Evolutionary conservation across 768 basidiomycete genomes (phyloP), one percentile per base, ranked within the genome.

Genomic region (Agrocybe praecox): DNA sequence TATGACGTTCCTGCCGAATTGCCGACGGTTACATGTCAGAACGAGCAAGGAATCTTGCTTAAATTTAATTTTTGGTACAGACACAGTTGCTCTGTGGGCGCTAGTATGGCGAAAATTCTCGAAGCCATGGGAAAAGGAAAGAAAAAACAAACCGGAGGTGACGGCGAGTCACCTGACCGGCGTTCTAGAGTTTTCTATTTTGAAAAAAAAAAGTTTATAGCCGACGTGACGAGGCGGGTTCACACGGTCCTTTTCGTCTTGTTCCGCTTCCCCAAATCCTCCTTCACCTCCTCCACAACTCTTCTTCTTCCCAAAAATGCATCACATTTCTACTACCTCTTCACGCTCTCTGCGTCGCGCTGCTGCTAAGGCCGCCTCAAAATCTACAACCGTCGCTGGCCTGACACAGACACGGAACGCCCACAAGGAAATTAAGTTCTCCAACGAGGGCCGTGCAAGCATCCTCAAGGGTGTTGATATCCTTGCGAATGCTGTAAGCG

Each of bases 381-480:
- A 86, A 57, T 62, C 80, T 11, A 65, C 86, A 21, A 33, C 52
- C 15, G n/a, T 24, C 18, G 22, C 40, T 14, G 36, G 36, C 36
- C n/a, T 40, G 36, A 48, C 47, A 17, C 47, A 48, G 24, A 71
- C 76, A 24, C 87, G 92, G 55, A 87, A 89, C 58, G 90, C 86
- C 17, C 92, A 96, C 84, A 97, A 97, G 84, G 95, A 97, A 73
- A 92, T 98, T 73, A 89, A 90, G 77, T 98, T 98, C 77, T 91
- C 90, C 69, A 96, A 98, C 73, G 94, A 94, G 63, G 95, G 95
- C 63, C 85, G 96, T 61, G 93, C 94, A 26, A 85, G 87, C 74
- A 96, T 97, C 76, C 83, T 98, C 64, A 90, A 89, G 73, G 96
- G 96, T 74, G 95, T 99, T 61, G 96, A 98, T 76, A 81, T 96